Conservation (phyloP, 2,329 filamentous ascomycete genomes). For the Ilyonectria sp. region DNA sequence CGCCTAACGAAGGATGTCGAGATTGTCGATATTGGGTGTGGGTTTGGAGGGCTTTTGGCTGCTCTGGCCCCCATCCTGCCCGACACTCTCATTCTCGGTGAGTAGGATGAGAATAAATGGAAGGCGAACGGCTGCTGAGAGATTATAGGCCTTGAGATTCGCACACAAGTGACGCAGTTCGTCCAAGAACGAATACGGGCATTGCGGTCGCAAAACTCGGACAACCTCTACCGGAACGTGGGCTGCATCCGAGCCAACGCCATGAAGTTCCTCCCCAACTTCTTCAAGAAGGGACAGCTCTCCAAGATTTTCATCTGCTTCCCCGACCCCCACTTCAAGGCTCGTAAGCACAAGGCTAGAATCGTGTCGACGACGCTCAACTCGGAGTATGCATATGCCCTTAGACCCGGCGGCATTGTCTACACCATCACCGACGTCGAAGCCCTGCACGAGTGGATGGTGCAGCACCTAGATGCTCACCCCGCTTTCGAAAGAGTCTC, state of each 20-base stretch:
- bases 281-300: slow-evolving; percentile 87
- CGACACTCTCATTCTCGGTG: slow-evolving; percentile 86
- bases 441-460: slow-evolving; percentile 95
- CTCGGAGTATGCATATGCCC: slow-evolving; percentile 92
- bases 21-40: slow-evolving; percentile 96
- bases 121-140: slow-evolving; percentile 19
- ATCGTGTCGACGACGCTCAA: slow-evolving; percentile 92
- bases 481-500: slow-evolving; percentile 83
- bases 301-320: slow-evolving; percentile 98
- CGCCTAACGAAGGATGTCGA: slow-evolving; percentile 78
- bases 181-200: slow-evolving; percentile 90
- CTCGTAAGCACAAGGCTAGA: slow-evolving; percentile 95
- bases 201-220: slow-evolving; percentile 76
- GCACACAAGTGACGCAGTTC: slow-evolving; percentile 89
- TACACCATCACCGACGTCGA: slow-evolving; percentile 99
- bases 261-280: slow-evolving; percentile 99
- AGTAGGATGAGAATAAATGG: slow-evolving; percentile 43
- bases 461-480: slow-evolving; percentile 84
- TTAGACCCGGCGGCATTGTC: slow-evolving; percentile 86
- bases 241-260: slow-evolving; percentile 92
- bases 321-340: slow-evolving; percentile 98
- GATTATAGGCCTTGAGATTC: slow-evolving; percentile 86
- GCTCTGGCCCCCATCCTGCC: slow-evolving; percentile 87
- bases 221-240: slow-evolving; percentile 83
- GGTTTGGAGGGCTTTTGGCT: slow-evolving; percentile 92